Conservation (phyloP, 495 filamentous ascomycete species). For the Podospora australis region DNA sequence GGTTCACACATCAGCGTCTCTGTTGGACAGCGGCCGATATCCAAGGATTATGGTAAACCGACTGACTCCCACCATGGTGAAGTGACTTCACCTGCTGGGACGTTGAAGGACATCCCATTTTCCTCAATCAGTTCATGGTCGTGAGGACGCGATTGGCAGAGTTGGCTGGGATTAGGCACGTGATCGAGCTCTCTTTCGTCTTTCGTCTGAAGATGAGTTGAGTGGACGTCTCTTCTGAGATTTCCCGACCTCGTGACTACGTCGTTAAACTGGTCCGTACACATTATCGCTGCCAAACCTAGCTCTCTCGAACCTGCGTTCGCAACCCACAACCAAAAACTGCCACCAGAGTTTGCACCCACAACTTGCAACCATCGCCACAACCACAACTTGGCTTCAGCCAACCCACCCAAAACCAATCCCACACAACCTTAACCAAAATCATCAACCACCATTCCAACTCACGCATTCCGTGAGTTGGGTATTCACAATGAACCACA, state of each 20-base stretch:
- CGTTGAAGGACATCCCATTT: too few species aligned
- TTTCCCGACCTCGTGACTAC: slow-evolving; percentile 13
- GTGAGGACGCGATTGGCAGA: not conserved
- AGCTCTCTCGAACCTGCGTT: too few species aligned
- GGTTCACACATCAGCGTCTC: too few species aligned
- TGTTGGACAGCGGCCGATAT: too few species aligned
- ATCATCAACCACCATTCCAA: slow-evolving; percentile 5
- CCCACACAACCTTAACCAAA: slow-evolving; percentile 1
- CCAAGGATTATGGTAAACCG: too few species aligned
- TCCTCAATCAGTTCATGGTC: too few species aligned
- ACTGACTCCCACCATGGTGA: too few species aligned
- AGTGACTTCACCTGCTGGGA: too few species aligned
- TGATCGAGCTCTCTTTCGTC: not conserved
- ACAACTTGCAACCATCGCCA: not conserved
- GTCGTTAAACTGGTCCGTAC: slow-evolving; percentile 18
- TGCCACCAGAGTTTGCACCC: not conserved
- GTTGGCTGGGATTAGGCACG: not conserved
- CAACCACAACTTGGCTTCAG: slow-evolving; percentile 1
- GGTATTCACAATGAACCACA: slow-evolving; percentile 5
- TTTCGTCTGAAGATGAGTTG: not conserved
- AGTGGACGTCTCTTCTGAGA: not conserved
- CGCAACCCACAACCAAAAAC: not conserved
- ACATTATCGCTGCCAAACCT: not conserved
- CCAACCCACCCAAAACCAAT: not conserved
- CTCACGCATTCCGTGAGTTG: slow-evolving; percentile 9